Base-by-base conservation (phyloP, 768 basidiomycete species). In the Exidia glandulosa region DNA sequence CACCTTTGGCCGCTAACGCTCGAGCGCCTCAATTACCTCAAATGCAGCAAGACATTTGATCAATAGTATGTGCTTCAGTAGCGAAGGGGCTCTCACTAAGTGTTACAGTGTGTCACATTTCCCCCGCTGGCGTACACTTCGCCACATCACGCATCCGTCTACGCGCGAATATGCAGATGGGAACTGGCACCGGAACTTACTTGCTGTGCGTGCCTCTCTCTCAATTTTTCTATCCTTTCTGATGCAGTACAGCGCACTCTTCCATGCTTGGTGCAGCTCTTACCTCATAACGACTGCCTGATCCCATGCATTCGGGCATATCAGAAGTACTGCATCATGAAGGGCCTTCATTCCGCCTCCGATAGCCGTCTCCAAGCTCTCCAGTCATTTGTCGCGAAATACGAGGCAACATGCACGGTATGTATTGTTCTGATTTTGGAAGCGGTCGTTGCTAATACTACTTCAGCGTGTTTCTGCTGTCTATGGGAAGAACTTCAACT, bases 91-190 rank as follows among this genome's bases (percentile, higher is more conserved):
- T 37, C 37, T 47, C 25, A 45, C 10, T 33, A 57, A 55, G n/a
- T n/a, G n/a, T n/a, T n/a, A 13, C 31, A 72, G 71, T 32, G 69
- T 73, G 70, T 36, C 60, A 12, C 47, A 55, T 14, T 67, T 72
- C 59, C 70, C 71, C 27, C 60, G 61, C 3, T 73, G 70, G 69
- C 63, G 60, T 19, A 56, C 56, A 50, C 62, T 73, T n/a, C 72
- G 70, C 54, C 71, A 73, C 56, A 69, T 72, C 60, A 64, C 68
- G n/a, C 41, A 60, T 30, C 64, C 72, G 12, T 66, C 70, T 9
- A 70, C 67, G 1, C 64, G 61, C n/a, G 59, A 64, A 14, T 71
- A 69, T 60, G 66, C 68, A 3, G 70, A 73, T 58, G 69, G 72
- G 19, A 66, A 72, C 67, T 37, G 64, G 71, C 54, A 70, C 66